phyloP scores from a whole-genome alignment of 257 asterid genomes.

The Linaria vulgaris region DNA sequence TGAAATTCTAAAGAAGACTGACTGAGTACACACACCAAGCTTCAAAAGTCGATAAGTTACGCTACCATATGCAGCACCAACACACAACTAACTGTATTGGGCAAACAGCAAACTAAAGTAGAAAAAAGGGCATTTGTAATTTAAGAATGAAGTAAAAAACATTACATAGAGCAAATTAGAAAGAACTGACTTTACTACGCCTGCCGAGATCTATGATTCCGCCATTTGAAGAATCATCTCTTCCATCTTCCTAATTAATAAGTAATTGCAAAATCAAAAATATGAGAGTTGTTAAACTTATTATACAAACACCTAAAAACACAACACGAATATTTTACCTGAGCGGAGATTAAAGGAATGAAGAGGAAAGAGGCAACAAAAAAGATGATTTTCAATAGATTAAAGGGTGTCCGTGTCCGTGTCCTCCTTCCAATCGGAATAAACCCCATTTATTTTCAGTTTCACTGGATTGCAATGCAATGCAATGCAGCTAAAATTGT shows the following conservation, averaged over 20 bases:
- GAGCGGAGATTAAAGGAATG: slow-evolving; percentile 27
- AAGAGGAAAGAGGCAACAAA: slow-evolving; percentile 22
- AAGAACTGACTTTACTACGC: slow-evolving; percentile 73
- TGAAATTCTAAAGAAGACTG: no score
- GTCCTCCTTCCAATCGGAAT: no score
- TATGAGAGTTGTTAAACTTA: not conserved
- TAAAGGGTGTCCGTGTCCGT: slow-evolving; percentile 20
- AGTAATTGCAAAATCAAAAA: slow-evolving; percentile 15
- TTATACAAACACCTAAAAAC: not conserved
- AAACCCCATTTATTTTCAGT: no score
- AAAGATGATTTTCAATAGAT: slow-evolving; percentile 19
- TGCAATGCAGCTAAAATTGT: no score
- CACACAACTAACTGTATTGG: not conserved
- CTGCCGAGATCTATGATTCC: slow-evolving; percentile 60
- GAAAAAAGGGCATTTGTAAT: not conserved
- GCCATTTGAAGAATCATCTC: slow-evolving; percentile 35
- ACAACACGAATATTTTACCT: slow-evolving; percentile 23
- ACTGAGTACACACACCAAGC: no score
- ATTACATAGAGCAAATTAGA: no score
- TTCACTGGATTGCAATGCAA: no score
- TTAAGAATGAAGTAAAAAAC: no score
- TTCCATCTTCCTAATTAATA: slow-evolving; percentile 44
- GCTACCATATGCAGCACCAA: not conserved
- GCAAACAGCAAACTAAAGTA: not conserved
- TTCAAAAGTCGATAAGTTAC: not conserved